Conservation (phyloP, 2,329 filamentous ascomycete genomes). For the Xylaria sp. region DNA sequence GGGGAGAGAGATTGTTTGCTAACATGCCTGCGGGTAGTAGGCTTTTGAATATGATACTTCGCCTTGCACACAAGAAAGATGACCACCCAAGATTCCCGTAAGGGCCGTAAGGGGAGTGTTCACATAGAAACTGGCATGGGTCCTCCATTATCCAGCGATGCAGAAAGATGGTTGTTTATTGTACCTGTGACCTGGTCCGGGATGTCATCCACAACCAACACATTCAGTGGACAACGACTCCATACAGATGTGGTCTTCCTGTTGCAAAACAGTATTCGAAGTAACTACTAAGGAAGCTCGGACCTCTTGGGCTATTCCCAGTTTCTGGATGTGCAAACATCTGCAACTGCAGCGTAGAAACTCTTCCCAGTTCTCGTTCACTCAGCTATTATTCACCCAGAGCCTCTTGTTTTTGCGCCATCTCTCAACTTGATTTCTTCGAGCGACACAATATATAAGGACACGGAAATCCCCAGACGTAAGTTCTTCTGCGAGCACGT, state of each 20-base stretch:
- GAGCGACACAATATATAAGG: conserved; percentile 1
- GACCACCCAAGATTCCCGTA: not conserved
- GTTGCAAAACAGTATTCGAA: not conserved
- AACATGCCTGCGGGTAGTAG: not conserved
- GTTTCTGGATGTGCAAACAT: conserved; percentile 10
- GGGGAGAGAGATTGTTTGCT: not conserved
- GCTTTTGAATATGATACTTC: not conserved
- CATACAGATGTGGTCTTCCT: not conserved
- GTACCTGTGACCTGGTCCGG: not conserved
- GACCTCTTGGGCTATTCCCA: not conserved
- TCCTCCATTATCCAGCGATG: not conserved
- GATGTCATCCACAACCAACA: not conserved
- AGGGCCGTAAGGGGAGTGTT: not conserved
- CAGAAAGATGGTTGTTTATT: not conserved
- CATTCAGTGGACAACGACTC: not conserved
- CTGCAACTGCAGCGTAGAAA: not conserved
- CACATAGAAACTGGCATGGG: not conserved
- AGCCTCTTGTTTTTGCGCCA: not conserved
- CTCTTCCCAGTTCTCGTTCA: not conserved
- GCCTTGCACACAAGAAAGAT: not conserved
- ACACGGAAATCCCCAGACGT: not conserved
- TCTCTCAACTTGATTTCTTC: not conserved
- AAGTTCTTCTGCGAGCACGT: conserved; percentile 3
- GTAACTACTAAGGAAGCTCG: conserved; percentile 3
- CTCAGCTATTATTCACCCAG: not conserved